Base-by-base conservation (phyloP, 768 basidiomycete species). In the Leucocoprinus birnbaumii region DNA sequence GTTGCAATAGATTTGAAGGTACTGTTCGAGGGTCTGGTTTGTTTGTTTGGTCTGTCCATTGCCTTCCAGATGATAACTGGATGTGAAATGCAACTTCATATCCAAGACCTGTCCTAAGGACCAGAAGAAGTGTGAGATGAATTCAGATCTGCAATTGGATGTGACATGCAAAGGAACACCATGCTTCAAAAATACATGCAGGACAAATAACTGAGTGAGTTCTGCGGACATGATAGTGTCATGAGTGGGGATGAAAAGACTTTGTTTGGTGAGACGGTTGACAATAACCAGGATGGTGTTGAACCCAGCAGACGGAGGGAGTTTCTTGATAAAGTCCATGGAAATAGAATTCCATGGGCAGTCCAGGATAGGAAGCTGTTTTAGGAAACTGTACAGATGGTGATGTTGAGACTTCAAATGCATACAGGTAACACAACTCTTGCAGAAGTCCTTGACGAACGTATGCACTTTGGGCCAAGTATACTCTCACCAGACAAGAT, bases 251-350 rank as follows among this genome's bases (percentile, higher is more conserved):
- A 43, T 45, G 5, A 45, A 21, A 21, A 24, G 11, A 11, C 13
- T 22, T 45, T 19, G 3, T 44, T 19, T 22, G 6, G 10, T 19
- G 14, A 25, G 24, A 6, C 34, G 14, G 34, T 35, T 14, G 6
- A 71, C 69, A 24, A 80, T 61, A 3, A 75, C 70, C 37, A 59
- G 60, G 16, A 75, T 70, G 2, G 70, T 67, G 55, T 75, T 65
- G 56, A 64, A 74, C 2, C 69, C 68, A 42, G 71, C 62, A 7
- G 71, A 73, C 0, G 48, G 41, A 0, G 75, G 77, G 0, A 80
- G 70, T 52, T 72, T 18, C 79, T 35, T 35, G 14, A 35, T 72
- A 57, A 75, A 73, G 46, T 77, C 74, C 71, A 77, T 75, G 0
- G 66, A 66, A 22, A 78, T 69, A 3, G 68, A 65, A 26, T 63